Evolutionary conservation across 2,329 filamentous ascomycete species (phyloP).

Genomic region (Cytospora chrysosperma): DNA sequence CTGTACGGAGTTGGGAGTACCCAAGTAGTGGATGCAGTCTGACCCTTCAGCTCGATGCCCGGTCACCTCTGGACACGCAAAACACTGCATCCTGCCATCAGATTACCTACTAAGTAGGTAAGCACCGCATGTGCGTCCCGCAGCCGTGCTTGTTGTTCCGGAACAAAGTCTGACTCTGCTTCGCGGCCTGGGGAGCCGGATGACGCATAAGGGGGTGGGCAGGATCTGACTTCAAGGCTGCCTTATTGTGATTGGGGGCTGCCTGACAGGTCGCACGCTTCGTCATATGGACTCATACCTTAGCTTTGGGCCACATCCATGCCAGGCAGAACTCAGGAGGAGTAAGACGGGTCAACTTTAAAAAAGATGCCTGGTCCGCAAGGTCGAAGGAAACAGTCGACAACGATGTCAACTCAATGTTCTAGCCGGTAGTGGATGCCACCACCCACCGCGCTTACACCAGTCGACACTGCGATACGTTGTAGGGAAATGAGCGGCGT

Average conservation of each 20-base stretch:
- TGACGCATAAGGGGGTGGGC: background rate
- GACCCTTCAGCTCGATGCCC: background rate
- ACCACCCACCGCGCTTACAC: too few species aligned
- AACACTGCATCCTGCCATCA: background rate
- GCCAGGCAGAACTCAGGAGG: background rate
- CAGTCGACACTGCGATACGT: too few species aligned
- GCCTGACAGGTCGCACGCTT: background rate
- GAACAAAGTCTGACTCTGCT: background rate
- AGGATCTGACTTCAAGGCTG: background rate
- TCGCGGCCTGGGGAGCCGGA: background rate
- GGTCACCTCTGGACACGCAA: background rate
- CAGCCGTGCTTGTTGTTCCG: background rate
- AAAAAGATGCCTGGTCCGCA: background rate
- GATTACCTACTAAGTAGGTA: too few species aligned
- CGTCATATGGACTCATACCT: too few species aligned
- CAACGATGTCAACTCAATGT: too few species aligned
- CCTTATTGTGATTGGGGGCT: background rate
- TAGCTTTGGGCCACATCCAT: background rate
- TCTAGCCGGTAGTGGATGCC: too few species aligned
- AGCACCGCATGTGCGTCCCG: background rate
- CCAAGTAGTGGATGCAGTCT: background rate
- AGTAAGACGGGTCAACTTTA: conserved; percentile 19
- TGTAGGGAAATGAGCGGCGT: too few species aligned
- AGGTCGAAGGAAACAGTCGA: too few species aligned
- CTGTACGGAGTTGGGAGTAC: conserved; percentile 12